Evolutionary conservation across 768 basidiomycete genomes (phyloP).

Genomic region (Paxillus rubicundulus): DNA sequence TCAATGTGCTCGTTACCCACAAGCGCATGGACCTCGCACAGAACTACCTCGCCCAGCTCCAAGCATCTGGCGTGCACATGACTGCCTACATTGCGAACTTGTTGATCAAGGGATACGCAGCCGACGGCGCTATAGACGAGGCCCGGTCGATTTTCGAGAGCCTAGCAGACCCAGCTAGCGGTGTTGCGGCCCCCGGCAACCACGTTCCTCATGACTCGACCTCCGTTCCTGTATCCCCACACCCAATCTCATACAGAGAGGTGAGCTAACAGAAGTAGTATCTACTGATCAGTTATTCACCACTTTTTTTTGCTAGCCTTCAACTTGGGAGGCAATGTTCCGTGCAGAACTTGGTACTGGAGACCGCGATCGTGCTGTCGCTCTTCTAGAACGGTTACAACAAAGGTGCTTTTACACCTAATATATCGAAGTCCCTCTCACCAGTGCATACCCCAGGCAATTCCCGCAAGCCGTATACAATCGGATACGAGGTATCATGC

Average conservation of each 20-base stretch:
- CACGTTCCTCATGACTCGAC: conserved; percentile 65
- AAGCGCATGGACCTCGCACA: conserved; percentile 77
- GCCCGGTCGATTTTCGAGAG: conserved; percentile 79
- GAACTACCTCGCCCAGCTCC: conserved; percentile 61
- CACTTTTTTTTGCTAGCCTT: conserved; percentile 50
- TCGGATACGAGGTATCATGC: conserved; percentile 76
- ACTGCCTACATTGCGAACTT: conserved; percentile 93
- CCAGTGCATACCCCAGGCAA: conserved; percentile 41
- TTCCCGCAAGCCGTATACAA: conserved; percentile 78
- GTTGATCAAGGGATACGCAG: conserved; percentile 59
- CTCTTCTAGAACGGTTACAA: conserved; percentile 68
- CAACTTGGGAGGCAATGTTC: conserved; percentile 96
- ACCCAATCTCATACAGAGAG: conserved; percentile 39
- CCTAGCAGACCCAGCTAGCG: conserved; percentile 74
- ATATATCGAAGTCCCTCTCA: neutral
- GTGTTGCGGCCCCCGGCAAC: conserved; percentile 87
- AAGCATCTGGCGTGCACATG: conserved; percentile 66
- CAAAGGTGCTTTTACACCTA: conserved; percentile 48
- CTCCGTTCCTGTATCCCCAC: conserved; percentile 33
- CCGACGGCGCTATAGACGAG: conserved; percentile 63
- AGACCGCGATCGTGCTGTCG: conserved; percentile 64
- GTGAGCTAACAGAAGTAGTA: conserved; percentile 10
- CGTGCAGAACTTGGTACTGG: conserved; percentile 83
- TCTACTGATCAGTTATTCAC: neutral
- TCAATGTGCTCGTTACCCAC: conserved; percentile 81